phyloP scores from a whole-genome alignment of 2,329 filamentous ascomycete genomes.

The Pleurostoma richardsiae region DNA sequence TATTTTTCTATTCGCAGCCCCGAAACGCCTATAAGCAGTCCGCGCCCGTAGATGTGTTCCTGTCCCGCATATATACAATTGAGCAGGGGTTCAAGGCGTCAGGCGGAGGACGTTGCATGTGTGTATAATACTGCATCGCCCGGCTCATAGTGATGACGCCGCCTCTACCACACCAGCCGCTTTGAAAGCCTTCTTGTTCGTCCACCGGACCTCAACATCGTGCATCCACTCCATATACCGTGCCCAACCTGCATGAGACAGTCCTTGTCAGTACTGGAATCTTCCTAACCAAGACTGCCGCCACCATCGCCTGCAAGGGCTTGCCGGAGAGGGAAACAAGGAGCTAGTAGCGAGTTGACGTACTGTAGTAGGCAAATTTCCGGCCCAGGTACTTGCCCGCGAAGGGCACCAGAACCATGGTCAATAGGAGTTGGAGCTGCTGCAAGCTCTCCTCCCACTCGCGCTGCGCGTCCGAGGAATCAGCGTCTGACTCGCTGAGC shows the following conservation, averaged over 20 bases:
- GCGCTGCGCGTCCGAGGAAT: conserved; percentile 76
- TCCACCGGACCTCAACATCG: conserved; percentile 64
- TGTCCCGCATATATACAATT: too few relatives aligned
- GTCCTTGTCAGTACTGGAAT: not conserved
- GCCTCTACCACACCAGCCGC: conserved; percentile 59
- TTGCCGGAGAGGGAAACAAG: not conserved
- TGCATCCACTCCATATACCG: conserved; percentile 95
- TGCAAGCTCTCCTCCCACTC: conserved; percentile 95
- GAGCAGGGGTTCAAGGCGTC: too few relatives aligned
- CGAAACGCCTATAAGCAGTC: too few relatives aligned
- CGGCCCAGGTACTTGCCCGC: conserved; percentile 91
- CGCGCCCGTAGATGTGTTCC: too few relatives aligned
- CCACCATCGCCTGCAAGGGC: too few relatives aligned
- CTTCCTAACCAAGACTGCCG: not conserved
- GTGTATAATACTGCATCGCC: too few relatives aligned
- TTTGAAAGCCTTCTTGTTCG: conserved; percentile 59
- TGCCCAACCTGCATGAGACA: conserved; percentile 65
- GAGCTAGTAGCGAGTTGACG: conserved; percentile 25
- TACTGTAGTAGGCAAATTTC: conserved; percentile 96
- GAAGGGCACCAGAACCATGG: conserved; percentile 92
- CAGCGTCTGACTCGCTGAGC: conserved; percentile 42
- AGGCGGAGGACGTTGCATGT: too few relatives aligned
- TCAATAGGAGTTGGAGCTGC: conserved; percentile 86
- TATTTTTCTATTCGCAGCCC: too few relatives aligned
- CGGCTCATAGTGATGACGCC: conserved; percentile 43